phyloP scores from a whole-genome alignment of 176 grass and related monocot species.

The Oryza australiensis region DNA sequence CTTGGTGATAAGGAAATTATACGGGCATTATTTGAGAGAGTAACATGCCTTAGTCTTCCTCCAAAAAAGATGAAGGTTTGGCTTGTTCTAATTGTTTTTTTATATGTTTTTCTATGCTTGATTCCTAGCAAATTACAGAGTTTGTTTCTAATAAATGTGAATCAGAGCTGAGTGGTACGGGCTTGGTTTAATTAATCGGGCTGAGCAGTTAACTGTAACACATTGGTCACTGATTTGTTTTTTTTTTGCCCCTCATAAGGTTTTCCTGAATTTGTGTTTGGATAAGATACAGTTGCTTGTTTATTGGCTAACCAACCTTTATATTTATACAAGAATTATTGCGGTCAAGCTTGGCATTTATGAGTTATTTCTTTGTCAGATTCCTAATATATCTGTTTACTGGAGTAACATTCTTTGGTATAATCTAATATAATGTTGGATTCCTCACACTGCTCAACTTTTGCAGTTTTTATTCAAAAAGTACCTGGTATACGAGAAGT shows the following conservation, averaged over 20 bases:
- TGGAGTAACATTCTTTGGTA: neutral
- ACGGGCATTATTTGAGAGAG: constrained; percentile 76
- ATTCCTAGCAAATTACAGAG: neutral
- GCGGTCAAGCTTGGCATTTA: neutral
- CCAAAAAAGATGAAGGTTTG: constrained; percentile 95
- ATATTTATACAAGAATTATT: neutral
- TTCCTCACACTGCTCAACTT: constrained; percentile 1
- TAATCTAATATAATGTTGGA: neutral
- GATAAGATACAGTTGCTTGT: neutral
- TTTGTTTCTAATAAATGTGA: neutral
- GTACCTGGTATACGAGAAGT: constrained; percentile 78
- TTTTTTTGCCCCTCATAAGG: neutral
- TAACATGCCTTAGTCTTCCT: constrained; percentile 81
- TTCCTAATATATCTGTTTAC: neutral
- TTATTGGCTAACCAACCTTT: neutral
- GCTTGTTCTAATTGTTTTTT: constrained; percentile 5
- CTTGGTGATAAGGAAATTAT: constrained; percentile 76
- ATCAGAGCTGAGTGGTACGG: neutral
- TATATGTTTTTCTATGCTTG: neutral
- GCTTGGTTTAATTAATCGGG: neutral
- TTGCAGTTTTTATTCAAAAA: constrained; percentile 92
- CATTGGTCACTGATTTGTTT: neutral
- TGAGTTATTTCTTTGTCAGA: neutral
- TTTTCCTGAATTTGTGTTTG: neutral
- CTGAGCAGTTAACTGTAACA: neutral